Evolutionary conservation across 1,284 basidiomycete genomes (phyloP), one percentile per base, ranked within the genome.

Genomic region (Trichosporon ovoides): DNA sequence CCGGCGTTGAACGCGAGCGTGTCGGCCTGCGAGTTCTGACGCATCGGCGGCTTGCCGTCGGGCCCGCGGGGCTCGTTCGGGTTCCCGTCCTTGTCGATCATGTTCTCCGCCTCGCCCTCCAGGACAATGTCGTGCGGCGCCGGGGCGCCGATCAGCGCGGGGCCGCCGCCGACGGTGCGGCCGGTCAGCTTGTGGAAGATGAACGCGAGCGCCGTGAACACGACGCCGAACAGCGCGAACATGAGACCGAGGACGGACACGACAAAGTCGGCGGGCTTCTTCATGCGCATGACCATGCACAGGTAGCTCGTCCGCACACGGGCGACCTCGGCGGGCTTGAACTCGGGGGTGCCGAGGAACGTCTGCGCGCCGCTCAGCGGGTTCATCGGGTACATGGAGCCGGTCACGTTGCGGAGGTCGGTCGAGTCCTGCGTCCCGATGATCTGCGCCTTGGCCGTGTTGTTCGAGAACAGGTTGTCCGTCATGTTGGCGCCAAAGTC

Each of bases 401-500:
- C 49, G 14, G 51, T 40, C 14, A 35, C 24, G 58, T 58, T 60
- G 61, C 58, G 48, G 6, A 58, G 43, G 6, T 36, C n/a, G 6
- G 40, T 20, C 31, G 50, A 22, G 37, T 63, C 61, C 34, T n/a
- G 33, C 2, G 35, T 19, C 14, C 7, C 11, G 35, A 60, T 58
- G 33, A 60, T 16, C 33, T 38, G 38, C 34, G 46, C 34, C 13
- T 54, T 46, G 3, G 55, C 43, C 2, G 50, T 53, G n/a, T n/a
- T 22, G 54, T 63, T 58, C 18, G 40, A 38, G 20, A 58, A 63
- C 24, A 63, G 20, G 52, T 63, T 63, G 56, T 55, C 60, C 22
- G 61, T 63, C 61, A 58, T 60, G 61, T 63, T 63, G 19, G 55
- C 28, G 11, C 51, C 56, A 49, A 63, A 63, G 53, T 63, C 61